phyloP scores from a whole-genome alignment of 2,329 filamentous ascomycete species.

The Nemania bipapillata region DNA sequence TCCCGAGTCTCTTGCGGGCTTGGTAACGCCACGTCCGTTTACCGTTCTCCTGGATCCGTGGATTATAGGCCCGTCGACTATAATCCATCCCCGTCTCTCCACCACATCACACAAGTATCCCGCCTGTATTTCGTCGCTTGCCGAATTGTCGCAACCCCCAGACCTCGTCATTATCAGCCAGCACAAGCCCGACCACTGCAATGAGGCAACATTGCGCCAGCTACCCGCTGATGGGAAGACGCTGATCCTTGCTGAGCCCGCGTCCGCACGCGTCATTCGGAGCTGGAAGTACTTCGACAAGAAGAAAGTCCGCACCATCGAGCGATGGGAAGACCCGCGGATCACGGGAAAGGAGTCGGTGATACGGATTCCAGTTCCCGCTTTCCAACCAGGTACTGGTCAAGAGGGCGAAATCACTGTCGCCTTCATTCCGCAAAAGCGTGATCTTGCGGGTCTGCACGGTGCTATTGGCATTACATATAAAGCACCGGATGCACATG shows the following conservation, averaged over 20 bases:
- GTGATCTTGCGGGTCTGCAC: slow-evolving; percentile 70
- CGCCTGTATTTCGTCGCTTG: slow-evolving; percentile 66
- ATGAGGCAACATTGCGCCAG: slow-evolving; percentile 74
- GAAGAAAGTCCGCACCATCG: slow-evolving; percentile 58
- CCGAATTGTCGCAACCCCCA: slow-evolving; percentile 56
- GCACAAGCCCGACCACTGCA: slow-evolving; percentile 72
- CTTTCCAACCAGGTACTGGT: slow-evolving; percentile 61
- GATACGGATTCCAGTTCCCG: slow-evolving; percentile 63
- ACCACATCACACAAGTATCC: slow-evolving; percentile 65
- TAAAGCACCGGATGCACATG: slow-evolving; percentile 61
- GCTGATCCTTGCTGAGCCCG: slow-evolving; percentile 72
- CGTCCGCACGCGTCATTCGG: slow-evolving; percentile 71
- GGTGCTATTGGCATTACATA: slow-evolving; percentile 79
- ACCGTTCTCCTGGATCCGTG: slow-evolving; percentile 78
- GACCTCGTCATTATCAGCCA: slow-evolving; percentile 62
- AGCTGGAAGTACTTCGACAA: slow-evolving; percentile 75
- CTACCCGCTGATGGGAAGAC: slow-evolving; percentile 66
- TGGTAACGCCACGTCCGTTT: slow-evolving; percentile 62
- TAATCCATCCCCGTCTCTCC: slow-evolving; percentile 70
- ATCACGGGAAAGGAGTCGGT: slow-evolving; percentile 51
- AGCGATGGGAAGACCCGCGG: slow-evolving; percentile 59
- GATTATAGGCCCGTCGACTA: slow-evolving; percentile 69
- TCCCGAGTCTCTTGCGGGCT: slow-evolving; percentile 52
- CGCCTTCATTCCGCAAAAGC: slow-evolving; percentile 70
- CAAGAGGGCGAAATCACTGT: slow-evolving; percentile 75